A percentile compares a stretch with the other conserved stretches of the same genome.
Evolutionary conservation across 192 early-diverging fungal species (phyloP).

Genomic region (Dissophora globulifera): DNA sequence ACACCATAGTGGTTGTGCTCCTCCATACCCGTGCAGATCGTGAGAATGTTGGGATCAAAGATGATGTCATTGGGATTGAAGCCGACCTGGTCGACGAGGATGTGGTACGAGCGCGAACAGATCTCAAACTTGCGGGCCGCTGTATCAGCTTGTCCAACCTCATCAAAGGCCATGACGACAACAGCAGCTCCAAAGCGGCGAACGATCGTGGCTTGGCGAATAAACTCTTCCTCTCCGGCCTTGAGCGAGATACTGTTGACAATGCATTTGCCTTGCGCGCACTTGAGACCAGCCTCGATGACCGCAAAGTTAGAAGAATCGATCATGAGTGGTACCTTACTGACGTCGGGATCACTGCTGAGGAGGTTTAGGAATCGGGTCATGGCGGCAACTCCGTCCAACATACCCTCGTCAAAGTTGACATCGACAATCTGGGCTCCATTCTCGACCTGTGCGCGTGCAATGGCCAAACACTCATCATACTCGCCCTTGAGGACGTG

Average conservation of each 20-base stretch:
- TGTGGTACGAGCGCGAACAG: slow-evolving; percentile 90
- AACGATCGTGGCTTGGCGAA: slow-evolving; percentile 89
- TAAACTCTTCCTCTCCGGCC: slow-evolving; percentile 93
- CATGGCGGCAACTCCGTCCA: slow-evolving; percentile 96
- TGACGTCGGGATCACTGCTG: slow-evolving; percentile 92
- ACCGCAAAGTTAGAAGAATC: slow-evolving; percentile 99
- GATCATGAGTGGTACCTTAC: slow-evolving; percentile 88
- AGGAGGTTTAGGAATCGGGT: slow-evolving; percentile 93
- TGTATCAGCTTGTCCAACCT: slow-evolving; percentile 91
- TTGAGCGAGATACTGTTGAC: slow-evolving; percentile 98
- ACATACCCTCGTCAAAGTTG: slow-evolving; percentile 97
- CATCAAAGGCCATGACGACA: slow-evolving; percentile 98
- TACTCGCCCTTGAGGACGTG: slow-evolving; percentile 92
- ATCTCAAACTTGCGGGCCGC: slow-evolving; percentile 87
- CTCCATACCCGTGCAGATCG: slow-evolving; percentile 96
- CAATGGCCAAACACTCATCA: slow-evolving; percentile 95
- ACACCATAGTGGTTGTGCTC: slow-evolving; percentile 97
- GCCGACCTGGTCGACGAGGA: slow-evolving; percentile 86
- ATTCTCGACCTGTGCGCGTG: slow-evolving; percentile 91
- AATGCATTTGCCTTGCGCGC: slow-evolving; percentile 96
- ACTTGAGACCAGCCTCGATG: slow-evolving; percentile 93
- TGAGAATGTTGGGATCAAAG: slow-evolving; percentile 94
- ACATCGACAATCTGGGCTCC: slow-evolving; percentile 96
- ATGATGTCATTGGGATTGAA: slow-evolving; percentile 89
- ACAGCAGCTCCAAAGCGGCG: slow-evolving; percentile 94